Percentiles rank a stretch among this genome's conserved stretches.
Conservation (phyloP, 192 early-diverging fungal genomes). For the Podila minutissima region DNA sequence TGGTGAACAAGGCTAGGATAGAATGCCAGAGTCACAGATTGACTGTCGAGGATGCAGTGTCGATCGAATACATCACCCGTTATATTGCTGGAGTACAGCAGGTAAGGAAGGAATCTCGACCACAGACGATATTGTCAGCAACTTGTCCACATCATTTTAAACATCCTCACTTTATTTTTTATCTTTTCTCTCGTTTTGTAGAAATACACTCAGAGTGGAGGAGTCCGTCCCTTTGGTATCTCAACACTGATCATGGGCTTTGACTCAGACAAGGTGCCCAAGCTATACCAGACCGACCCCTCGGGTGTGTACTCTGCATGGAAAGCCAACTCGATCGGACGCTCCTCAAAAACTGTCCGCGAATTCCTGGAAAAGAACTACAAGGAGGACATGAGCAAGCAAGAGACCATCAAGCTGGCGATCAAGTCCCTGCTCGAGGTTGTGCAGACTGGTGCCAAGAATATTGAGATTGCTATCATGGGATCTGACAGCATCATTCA, state of each 20-base stretch:
- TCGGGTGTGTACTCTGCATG: constrained; percentile 99
- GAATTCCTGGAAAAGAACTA: constrained; percentile 99
- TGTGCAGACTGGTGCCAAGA: constrained; percentile 99
- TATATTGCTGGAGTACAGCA: constrained; percentile 98
- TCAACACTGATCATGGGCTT: constrained; percentile 97
- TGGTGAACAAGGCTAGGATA: constrained; percentile 96
- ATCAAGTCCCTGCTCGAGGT: constrained; percentile 95
- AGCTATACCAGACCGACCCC: constrained; percentile 97
- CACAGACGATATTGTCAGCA: no score
- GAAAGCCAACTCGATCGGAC: constrained; percentile 98
- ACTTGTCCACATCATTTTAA: neutral
- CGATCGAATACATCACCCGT: constrained; percentile 97
- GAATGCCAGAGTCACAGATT: constrained; percentile 98
- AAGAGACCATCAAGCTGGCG: constrained; percentile 89
- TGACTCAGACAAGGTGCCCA: constrained; percentile 87
- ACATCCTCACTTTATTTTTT: neutral
- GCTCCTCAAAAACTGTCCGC: constrained; percentile 96
- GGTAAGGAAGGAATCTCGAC: constrained; percentile 53
- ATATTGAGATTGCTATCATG: constrained; percentile 98
- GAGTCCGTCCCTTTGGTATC: constrained; percentile 98
- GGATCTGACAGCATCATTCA: constrained; percentile 75
- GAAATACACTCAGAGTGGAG: constrained; percentile 99
- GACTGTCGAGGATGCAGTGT: constrained; percentile 96
- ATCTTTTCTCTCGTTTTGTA: constrained; percentile 30
- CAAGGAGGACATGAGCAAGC: constrained; percentile 81